Conservation (phyloP, 176 grass and related monocot genomes). For the Otatea glauca region DNA sequence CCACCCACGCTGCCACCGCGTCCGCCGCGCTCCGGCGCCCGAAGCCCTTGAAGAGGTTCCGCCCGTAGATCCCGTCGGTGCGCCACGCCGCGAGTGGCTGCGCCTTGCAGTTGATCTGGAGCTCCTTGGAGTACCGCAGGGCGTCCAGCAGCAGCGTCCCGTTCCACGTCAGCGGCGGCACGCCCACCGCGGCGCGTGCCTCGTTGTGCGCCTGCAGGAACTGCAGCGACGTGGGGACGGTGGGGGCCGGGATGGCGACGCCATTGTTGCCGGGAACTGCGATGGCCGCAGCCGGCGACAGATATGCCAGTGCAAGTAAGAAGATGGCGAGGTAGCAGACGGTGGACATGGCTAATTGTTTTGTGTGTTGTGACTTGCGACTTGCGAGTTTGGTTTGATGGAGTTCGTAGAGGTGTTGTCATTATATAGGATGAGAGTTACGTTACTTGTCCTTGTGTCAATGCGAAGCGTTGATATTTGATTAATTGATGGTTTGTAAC, state of each 20-base stretch:
- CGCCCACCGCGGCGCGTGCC: neutral
- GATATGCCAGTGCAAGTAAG: neutral
- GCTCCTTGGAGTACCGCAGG: neutral
- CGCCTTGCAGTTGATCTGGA: neutral
- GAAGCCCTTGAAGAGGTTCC: constrained; percentile 21
- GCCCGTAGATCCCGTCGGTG: constrained; percentile 23
- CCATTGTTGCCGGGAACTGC: neutral
- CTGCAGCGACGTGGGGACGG: neutral
- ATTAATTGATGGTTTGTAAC: neutral
- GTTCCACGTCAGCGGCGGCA: constrained; percentile 37
- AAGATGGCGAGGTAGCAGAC: neutral
- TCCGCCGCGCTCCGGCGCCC: neutral
- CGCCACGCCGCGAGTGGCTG: neutral
- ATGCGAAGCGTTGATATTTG: neutral
- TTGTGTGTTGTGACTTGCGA: neutral
- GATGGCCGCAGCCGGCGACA: neutral
- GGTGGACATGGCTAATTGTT: constrained; percentile 20
- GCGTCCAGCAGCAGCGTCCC: constrained; percentile 31
- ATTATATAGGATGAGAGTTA: constrained; percentile 6
- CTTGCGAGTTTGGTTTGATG: neutral
- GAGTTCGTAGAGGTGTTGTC: neutral
- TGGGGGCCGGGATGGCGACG: neutral
- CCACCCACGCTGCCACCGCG: neutral
- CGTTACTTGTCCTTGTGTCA: neutral
- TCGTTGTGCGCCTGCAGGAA: constrained; percentile 40